Percentiles rank a stretch among this genome's conserved stretches.
phyloP scores from a whole-genome alignment of 805 yeast genomes.

The Saccharomyces paradoxus region DNA sequence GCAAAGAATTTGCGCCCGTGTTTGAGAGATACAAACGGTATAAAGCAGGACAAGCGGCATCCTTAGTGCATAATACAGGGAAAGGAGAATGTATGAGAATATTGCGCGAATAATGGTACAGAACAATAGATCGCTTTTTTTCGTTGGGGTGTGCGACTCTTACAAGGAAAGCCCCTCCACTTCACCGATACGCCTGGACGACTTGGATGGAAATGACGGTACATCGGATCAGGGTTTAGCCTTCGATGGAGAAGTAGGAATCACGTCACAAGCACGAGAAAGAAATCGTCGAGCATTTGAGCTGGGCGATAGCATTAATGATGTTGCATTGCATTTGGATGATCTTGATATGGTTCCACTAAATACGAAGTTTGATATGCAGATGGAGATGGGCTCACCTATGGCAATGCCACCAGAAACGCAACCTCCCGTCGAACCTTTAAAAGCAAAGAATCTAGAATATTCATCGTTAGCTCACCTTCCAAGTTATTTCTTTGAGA shows the following conservation, averaged over 20 bases:
- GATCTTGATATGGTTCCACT: slow-evolving; percentile 27
- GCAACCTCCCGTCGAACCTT: background rate
- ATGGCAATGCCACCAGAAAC: slow-evolving; percentile 8
- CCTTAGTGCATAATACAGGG: background rate
- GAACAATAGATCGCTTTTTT: background rate
- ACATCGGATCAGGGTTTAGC: background rate
- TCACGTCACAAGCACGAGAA: background rate
- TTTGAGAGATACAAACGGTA: background rate
- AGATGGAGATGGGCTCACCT: slow-evolving; percentile 26
- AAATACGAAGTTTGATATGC: slow-evolving; percentile 24
- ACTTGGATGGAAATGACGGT: background rate
- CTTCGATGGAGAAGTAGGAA: background rate
- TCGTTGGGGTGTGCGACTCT: background rate
- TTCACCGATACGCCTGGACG: background rate
- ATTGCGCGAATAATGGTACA: background rate
- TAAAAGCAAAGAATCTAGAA: background rate
- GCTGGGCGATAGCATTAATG: background rate
- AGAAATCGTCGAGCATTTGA: background rate
- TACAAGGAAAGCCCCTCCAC: background rate
- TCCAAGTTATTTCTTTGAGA: background rate
- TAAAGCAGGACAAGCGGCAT: background rate
- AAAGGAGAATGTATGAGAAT: background rate
- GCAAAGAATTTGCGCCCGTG: background rate
- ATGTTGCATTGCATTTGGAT: slow-evolving; percentile 10
- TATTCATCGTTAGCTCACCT: background rate